Percentiles rank a stretch among this genome's conserved stretches.
Evolutionary conservation across 1,139 yeast species (phyloP).

Genomic region (Arxiozyma slooffiae): DNA sequence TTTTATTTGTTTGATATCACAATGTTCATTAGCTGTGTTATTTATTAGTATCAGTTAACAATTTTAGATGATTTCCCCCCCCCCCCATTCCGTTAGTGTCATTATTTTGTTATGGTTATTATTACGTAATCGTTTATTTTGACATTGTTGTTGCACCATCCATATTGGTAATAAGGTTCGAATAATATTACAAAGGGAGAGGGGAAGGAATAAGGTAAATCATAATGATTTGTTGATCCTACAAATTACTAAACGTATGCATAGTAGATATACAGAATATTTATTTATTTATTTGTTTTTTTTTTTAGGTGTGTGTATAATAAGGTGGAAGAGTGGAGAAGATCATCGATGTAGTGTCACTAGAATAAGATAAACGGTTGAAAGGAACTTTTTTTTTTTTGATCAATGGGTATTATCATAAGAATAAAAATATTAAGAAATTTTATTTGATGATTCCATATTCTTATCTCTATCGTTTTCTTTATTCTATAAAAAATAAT

Average conservation of each 20-base stretch:
- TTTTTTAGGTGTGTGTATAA: no score
- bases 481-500: no score
- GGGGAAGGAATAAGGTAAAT: neutral
- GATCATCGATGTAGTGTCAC: neutral
- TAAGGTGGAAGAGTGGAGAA: neutral
- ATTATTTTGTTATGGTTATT: neutral
- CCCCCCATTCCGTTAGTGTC: neutral
- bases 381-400: neutral
- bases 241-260: neutral
- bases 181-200: neutral
- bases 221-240: neutral
- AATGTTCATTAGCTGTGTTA: no score
- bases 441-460: neutral
- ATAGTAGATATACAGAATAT: neutral
- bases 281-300: neutral
- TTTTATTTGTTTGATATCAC: no score
- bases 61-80: no score
- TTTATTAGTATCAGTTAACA: no score
- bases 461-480: neutral
- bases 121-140: neutral
- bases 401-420: neutral
- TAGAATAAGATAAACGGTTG: neutral
- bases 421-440: no score
- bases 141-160: neutral
- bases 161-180: neutral